phyloP scores from a whole-genome alignment of 176 grass and related monocot genomes.

The Juncus effusus region DNA sequence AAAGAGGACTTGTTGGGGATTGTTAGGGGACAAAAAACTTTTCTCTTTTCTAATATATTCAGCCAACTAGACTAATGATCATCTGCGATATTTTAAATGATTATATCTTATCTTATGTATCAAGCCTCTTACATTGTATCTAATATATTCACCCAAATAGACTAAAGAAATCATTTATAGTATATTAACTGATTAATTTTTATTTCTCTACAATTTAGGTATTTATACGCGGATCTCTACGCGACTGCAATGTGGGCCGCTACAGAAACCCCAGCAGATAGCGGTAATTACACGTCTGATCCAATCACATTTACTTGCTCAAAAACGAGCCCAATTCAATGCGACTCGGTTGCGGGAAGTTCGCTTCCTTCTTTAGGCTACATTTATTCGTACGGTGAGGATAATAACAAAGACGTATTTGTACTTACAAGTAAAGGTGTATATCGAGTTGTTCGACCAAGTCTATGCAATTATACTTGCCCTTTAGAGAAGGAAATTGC shows the following conservation, averaged over 20 bases:
- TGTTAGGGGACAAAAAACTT: too few relatives aligned
- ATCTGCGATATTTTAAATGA: not conserved
- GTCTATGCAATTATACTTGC: conserved; percentile 51
- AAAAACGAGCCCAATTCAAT: conserved; percentile 44
- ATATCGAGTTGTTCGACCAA: conserved; percentile 69
- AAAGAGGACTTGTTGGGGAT: too few relatives aligned
- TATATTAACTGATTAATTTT: not conserved
- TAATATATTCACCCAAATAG: not conserved
- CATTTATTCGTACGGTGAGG: conserved; percentile 79
- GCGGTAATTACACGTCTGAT: conserved; percentile 64
- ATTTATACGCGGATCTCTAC: conserved; percentile 71
- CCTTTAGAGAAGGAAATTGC: conserved; percentile 44
- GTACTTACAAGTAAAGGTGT: conserved; percentile 64
- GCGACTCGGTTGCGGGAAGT: conserved; percentile 43
- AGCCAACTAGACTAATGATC: conserved; percentile 2
- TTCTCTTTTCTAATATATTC: not conserved
- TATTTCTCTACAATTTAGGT: conserved; percentile 40
- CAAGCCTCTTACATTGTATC: too few relatives aligned
- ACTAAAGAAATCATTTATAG: not conserved
- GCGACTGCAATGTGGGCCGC: conserved; percentile 53
- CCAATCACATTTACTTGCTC: not conserved
- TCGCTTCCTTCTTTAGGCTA: conserved; percentile 52
- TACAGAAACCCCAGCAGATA: conserved; percentile 52
- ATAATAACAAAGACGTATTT: conserved; percentile 67
- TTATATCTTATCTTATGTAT: not conserved